Evolutionary conservation across 2,329 filamentous ascomycete species (phyloP), one percentile per base, ranked within the genome.

Genomic region (Xylaria sp.): DNA sequence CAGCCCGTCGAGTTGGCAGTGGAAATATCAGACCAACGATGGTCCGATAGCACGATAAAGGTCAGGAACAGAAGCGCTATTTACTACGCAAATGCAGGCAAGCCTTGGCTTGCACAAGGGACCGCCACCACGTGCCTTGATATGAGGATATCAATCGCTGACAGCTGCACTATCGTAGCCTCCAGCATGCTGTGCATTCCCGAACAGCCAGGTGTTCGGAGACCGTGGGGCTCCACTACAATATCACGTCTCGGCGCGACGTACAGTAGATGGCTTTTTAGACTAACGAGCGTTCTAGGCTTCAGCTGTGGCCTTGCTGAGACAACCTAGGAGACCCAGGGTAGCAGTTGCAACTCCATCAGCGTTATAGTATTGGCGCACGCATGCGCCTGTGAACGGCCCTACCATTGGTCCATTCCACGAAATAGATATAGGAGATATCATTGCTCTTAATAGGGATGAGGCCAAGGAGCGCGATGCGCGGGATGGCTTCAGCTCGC

Each of bases 101-200:
- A 46, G 20, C 6, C 36, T 43, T 54, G 15, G 43, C 31, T 52
- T 31, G 23, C 43, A 54, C 36, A 18, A 46, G 28, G 41, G 59
- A 41, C 48, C n/a, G 43, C 36, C 28, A 60, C 67, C 67, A 69
- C 67, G 67, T 67, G 67, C 60, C 10, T 52, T 10, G 12, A 59
- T 59, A 12, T 23, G 23, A 52, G 12, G 20, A 25, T 62, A 4
- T 68, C n/a, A 62, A 66, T 68, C 56, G 63, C 28, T 36, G 39
- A 31, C 13, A 7, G 8, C 8, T 10, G 6, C 33, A 36, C 28
- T 28, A 13, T 56, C 61, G 6, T 31, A 46, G 25, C 31, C 51
- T 23, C 31, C 39, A 13, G n/a, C 18, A 39, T 60, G 66, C 61
- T 41, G 20, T 23, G 25, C 36, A 33, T 33, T 23, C 10, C 33